Percentiles rank a stretch among this genome's conserved stretches.
phyloP scores from a whole-genome alignment of 306 rosid species.

The Oxytropis ochrocephala region DNA sequence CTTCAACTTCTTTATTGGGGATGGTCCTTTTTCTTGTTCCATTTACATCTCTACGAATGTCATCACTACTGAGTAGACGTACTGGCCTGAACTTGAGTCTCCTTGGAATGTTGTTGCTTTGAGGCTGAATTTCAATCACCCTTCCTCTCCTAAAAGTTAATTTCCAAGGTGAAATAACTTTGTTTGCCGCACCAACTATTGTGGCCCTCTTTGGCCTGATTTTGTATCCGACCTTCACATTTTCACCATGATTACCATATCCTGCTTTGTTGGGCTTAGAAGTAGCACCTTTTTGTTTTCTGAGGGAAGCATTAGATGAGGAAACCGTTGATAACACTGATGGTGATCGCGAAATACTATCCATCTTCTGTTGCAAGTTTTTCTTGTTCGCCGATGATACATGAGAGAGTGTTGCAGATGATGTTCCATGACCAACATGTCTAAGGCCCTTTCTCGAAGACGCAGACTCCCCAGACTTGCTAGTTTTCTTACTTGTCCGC shows the following conservation, averaged over 20 bases:
- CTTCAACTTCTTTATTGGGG: constrained; percentile 22
- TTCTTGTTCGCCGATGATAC: constrained; percentile 23
- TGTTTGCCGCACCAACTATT: constrained; percentile 25
- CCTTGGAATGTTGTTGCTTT: constrained; percentile 36
- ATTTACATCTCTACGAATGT: constrained; percentile 23
- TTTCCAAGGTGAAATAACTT: constrained; percentile 31
- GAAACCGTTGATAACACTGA: constrained; percentile 9
- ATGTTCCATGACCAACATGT: constrained; percentile 27
- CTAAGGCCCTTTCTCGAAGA: constrained; percentile 37
- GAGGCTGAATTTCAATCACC: constrained; percentile 54
- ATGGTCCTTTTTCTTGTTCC: constrained; percentile 14
- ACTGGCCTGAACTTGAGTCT: constrained; percentile 69
- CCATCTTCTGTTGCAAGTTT: not conserved
- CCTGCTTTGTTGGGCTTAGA: constrained; percentile 17
- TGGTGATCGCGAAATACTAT: constrained; percentile 3
- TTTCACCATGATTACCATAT: constrained; percentile 14
- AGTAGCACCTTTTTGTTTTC: constrained; percentile 27
- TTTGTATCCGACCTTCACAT: constrained; percentile 30
- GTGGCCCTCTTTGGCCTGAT: constrained; percentile 33
- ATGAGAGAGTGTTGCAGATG: not conserved
- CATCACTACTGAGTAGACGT: constrained; percentile 30
- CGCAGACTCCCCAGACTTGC: constrained; percentile 14
- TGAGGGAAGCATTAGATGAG: constrained; percentile 13
- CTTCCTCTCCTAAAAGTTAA: constrained; percentile 60
- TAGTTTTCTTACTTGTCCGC: constrained; percentile 21